Evolutionary conservation across 768 basidiomycete species (phyloP).

Genomic region (Xanthoconium stramineum): DNA sequence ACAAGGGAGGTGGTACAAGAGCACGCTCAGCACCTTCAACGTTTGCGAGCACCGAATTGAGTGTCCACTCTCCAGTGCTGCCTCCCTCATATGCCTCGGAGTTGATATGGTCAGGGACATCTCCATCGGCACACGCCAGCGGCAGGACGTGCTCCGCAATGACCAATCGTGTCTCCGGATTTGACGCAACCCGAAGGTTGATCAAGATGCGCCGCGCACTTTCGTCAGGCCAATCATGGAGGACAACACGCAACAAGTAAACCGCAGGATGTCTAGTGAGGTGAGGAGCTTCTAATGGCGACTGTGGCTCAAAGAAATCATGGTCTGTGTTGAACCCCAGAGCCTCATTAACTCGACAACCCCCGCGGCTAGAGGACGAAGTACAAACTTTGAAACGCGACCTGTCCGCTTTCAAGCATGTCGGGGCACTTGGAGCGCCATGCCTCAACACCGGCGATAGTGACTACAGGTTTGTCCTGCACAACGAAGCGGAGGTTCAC

Average conservation of each 20-base stretch:
- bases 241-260: constrained; percentile 66
- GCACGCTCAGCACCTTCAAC: constrained; percentile 52
- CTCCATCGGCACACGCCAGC: constrained; percentile 60
- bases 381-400: constrained; percentile 46
- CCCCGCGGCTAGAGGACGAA: background rate
- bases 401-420: constrained; percentile 51
- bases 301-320: constrained; percentile 73
- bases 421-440: constrained; percentile 61
- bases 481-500: constrained; percentile 49
- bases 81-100: constrained; percentile 4
- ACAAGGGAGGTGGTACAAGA: constrained; percentile 58
- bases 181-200: constrained; percentile 40
- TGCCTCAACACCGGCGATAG: constrained; percentile 50
- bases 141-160: constrained; percentile 73
- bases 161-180: constrained; percentile 51
- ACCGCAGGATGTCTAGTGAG: constrained; percentile 47
- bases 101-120: constrained; percentile 5
- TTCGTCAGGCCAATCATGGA: constrained; percentile 78
- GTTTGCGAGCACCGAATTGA: constrained; percentile 32
- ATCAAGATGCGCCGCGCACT: constrained; percentile 45
- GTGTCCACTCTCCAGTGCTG: constrained; percentile 24
- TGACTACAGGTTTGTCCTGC: constrained; percentile 57
- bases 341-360: background rate
- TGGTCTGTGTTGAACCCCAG: constrained; percentile 42
- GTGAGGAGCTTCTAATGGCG: constrained; percentile 29